Conservation (phyloP, 2,329 filamentous ascomycete species). For the Penicillium sclerotigenum region DNA sequence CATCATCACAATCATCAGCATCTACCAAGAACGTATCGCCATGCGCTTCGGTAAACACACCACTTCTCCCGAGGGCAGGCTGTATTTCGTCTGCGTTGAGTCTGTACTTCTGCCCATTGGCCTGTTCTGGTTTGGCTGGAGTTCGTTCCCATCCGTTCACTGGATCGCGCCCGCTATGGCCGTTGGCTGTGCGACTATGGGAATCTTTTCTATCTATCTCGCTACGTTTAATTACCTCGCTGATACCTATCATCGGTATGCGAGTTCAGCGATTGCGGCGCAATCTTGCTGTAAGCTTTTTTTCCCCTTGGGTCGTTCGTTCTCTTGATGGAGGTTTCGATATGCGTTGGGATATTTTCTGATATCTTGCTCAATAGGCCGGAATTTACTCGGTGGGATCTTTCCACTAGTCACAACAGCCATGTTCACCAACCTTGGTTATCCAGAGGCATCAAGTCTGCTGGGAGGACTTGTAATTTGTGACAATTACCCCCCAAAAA, state of each 20-base stretch:
- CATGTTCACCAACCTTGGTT: constrained; percentile 71
- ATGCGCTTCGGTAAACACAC: constrained; percentile 47
- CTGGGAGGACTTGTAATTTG: constrained; percentile 66
- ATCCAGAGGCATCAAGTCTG: constrained; percentile 67
- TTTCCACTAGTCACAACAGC: constrained; percentile 74
- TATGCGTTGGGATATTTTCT: background rate
- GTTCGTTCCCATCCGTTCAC: constrained; percentile 58
- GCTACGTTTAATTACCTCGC: constrained; percentile 91
- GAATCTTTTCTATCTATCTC: constrained; percentile 82
- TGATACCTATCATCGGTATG: constrained; percentile 81
- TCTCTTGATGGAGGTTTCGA: background rate
- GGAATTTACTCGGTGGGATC: constrained; percentile 75
- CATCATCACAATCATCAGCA: constrained; percentile 65
- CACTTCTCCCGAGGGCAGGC: constrained; percentile 66
- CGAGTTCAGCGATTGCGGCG: constrained; percentile 79
- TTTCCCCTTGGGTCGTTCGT: background rate
- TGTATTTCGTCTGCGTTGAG: constrained; percentile 81
- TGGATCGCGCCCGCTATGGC: constrained; percentile 72
- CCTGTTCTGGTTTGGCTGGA: constrained; percentile 77
- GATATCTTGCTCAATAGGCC: constrained; percentile 31
- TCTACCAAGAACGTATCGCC: constrained; percentile 69
- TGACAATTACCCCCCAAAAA: background rate
- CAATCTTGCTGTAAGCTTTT: constrained; percentile 67
- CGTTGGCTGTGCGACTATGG: constrained; percentile 72
- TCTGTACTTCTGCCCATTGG: constrained; percentile 73